Percentiles rank a stretch among this genome's conserved stretches.
These are phyloP conservation scores for Pilaira anomala DNA, from an alignment of 192 early-diverging fungal species.

Conservation along the genomic window DNA sequence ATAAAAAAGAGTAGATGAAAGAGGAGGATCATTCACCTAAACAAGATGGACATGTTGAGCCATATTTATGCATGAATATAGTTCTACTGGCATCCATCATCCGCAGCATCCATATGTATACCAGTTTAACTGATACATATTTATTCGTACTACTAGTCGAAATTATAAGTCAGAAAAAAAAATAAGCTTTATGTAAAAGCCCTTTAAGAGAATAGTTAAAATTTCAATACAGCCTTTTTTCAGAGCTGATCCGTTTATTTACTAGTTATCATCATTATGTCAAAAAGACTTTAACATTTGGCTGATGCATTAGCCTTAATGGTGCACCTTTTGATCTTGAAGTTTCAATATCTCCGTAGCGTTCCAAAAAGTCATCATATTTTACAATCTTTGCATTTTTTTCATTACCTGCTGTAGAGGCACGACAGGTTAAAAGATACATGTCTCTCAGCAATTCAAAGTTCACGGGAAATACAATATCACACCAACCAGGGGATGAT, in stretches of 20 bases:
- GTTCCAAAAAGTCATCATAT: conserved; percentile 75
- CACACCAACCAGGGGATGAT: conserved; percentile 96
- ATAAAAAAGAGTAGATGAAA: too few relatives aligned
- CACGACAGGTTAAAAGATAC: conserved; percentile 64
- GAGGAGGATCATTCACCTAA: too few relatives aligned
- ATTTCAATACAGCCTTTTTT: not conserved
- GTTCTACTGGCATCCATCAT: too few relatives aligned
- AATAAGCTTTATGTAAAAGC: too few relatives aligned
- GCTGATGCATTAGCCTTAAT: not conserved
- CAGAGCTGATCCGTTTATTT: not conserved
- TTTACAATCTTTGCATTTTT: conserved; percentile 57
- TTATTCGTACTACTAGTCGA: too few relatives aligned
- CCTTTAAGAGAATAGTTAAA: too few relatives aligned
- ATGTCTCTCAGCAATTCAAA: conserved; percentile 80
- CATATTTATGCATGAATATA: too few relatives aligned
- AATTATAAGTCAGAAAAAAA: too few relatives aligned
- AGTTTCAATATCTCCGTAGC: conserved; percentile 69
- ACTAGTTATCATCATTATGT: not conserved
- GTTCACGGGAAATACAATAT: conserved; percentile 97
- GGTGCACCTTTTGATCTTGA: not conserved
- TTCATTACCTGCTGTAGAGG: conserved; percentile 32
- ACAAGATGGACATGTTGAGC: too few relatives aligned
- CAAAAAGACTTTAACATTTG: not conserved
- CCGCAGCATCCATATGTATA: too few relatives aligned
- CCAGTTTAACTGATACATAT: too few relatives aligned